Base-by-base conservation (phyloP, 176 grass and related monocot species). In the Leersia perrieri region DNA sequence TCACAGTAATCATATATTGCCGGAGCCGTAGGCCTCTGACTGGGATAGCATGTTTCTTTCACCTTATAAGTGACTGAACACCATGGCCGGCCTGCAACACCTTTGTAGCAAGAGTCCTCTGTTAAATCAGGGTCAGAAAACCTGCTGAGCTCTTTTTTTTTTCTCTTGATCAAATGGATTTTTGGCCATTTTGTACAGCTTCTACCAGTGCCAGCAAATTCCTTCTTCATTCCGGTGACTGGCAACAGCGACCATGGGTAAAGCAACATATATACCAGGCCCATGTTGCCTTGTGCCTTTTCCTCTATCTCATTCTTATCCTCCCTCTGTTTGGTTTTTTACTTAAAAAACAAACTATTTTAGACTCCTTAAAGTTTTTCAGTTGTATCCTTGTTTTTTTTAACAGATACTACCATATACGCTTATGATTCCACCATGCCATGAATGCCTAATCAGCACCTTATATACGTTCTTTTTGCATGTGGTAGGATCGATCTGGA, bases 11-110 rank as follows among this genome's bases (percentile, higher is more conserved):
- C 74, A 91, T 63, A 57, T 76, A 9, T 78, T 75, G 57, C 84
- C 91, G 39, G 88, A 88, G 27, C 35, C 80, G 18, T 97, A 51
- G 92, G n/a, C 30, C 15, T n/a, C 53, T 58, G 53, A 58, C 49
- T 53, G 49, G 7, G 2, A n/a, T 6, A 53, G 5, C 20, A n/a
- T 82, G n/a, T 25, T 9, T 25, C n/a, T 23, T 14, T n/a, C n/a
- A 58, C 53, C 53, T 58, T 58, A 58, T 8, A 2, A 58, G 53
- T 58, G 53, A 3, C 2, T 32, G 34, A 27, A 33, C 35, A 26
- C 35, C 60, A 7, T 45, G 25, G 20, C 29, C 22, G 11, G 12
- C 7, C 38, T 11, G 60, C 22, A 65, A 23, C 29, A 61, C 76
- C 27, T 66, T 32, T 33, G 45, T 58, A 51, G 49, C 12, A 25